Base-by-base conservation (phyloP, 169 alveolate genomes). In the Babesia ovata region DNA sequence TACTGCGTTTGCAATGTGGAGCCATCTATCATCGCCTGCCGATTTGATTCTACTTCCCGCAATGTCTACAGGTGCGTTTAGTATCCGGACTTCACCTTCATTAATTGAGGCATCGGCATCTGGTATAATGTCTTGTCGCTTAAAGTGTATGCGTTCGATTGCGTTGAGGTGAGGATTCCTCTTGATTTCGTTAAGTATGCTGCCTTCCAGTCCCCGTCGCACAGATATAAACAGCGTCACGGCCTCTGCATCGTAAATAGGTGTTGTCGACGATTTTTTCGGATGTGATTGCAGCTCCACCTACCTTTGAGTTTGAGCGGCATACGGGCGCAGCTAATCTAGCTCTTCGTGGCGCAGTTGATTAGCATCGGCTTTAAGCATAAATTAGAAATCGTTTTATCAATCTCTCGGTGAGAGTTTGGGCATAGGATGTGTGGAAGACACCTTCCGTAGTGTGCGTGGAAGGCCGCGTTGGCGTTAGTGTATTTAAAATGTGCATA, bases 151-250 rank as follows among this genome's bases (percentile, higher is more conserved):
- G 19, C 84, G 63, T 21, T 70, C 49, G 42, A 81, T 71, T 48
- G 48, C 14, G 63, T 81, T 81, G 52, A 81, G 70, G 24, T 58
- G 57, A 3, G 70, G 26, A 45, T 81, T 81, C 24, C 73, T 53
- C 49, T 72, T 81, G 24, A 81, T 81, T 70, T 81, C 88, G 42
- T 72, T 70, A 3, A 81, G 75, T 29, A 81, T 63, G 49, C 84
- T 26, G 14, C 44, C 44, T 84, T 81, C 88, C 16, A 81, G 50
- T n/a, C 88, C 88, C 61, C 50, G 45, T 12, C 88, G 75, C 42
- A 81, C 88, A 42, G 88, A 81, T 44, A 81, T 22, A 61, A 81
- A 81, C 42, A 81, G 42, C 44, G 88, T 72, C 16, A 73, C 84
- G 19, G 63, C 50, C 42, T 53, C 88, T 81, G 76, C 46, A 63